Conservation (phyloP, 1,284 basidiomycete genomes). For the Microbotryomycetes sp. region DNA sequence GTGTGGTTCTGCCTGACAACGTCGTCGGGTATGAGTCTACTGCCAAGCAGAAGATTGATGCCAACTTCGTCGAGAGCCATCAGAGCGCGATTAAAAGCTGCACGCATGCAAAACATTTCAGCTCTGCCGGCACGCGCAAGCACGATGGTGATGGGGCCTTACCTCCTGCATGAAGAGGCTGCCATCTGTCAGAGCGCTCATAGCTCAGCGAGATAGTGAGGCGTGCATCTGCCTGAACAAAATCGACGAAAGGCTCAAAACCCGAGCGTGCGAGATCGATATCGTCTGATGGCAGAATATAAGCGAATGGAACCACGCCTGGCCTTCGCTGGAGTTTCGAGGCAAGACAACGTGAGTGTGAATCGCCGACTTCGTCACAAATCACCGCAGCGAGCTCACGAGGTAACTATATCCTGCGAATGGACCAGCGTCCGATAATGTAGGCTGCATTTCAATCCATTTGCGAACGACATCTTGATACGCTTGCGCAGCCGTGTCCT, state of each 20-base stretch:
- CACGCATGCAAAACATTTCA: too few relatives aligned
- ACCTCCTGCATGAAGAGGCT: conserved; percentile 10
- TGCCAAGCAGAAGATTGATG: conserved; percentile 11
- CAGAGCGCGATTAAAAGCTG: conserved; percentile 10
- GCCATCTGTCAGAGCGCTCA: conserved; percentile 5
- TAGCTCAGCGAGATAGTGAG: not conserved
- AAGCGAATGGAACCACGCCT: conserved; percentile 12
- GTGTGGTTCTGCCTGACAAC: conserved; percentile 10
- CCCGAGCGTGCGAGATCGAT: not conserved
- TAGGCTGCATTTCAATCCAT: conserved; percentile 14
- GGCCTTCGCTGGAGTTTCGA: conserved; percentile 3
- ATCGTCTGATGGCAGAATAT: conserved; percentile 10
- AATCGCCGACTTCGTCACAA: too few relatives aligned
- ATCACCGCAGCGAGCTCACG: not conserved
- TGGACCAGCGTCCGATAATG: conserved; percentile 1
- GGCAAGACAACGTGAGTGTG: too few relatives aligned
- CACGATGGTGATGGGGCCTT: not conserved
- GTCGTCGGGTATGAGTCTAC: conserved; percentile 7
- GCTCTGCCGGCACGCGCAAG: not conserved
- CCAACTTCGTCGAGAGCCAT: conserved; percentile 13
- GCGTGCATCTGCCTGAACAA: not conserved
- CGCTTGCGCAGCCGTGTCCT: not conserved
- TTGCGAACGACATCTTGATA: conserved; percentile 9
- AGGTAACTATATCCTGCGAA: conserved; percentile 26
- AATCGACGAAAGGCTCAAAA: conserved; percentile 9